phyloP scores from a whole-genome alignment of 1,284 basidiomycete genomes.

The Pseudozyma tsukubaensis region DNA sequence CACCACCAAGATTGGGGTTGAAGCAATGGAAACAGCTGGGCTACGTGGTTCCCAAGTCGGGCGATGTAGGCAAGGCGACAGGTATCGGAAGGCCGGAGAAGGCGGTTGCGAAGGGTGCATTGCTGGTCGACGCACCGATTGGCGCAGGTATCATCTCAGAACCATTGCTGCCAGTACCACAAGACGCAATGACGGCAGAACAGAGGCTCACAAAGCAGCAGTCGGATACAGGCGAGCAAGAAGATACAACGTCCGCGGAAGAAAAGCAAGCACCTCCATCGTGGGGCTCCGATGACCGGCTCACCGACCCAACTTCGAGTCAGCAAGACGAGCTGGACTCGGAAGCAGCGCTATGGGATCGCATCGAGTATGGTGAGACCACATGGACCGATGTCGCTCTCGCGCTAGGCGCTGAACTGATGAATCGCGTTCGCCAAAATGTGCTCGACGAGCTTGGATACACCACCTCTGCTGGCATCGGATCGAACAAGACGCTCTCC shows the following conservation, averaged over 20 bases:
- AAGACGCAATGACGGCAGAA: conserved; percentile 1
- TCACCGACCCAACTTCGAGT: conserved; percentile 40
- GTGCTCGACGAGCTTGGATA: conserved; percentile 84
- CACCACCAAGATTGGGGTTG: conserved; percentile 74
- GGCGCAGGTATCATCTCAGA: conserved; percentile 37
- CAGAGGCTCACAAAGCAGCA: conserved; percentile 19
- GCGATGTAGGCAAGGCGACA: conserved; percentile 65
- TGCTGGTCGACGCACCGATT: conserved; percentile 48
- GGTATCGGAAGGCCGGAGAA: conserved; percentile 56
- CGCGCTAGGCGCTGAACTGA: conserved; percentile 87
- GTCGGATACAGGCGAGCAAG: conserved; percentile 40
- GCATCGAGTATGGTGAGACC: conserved; percentile 49
- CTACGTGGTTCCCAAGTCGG: conserved; percentile 77
- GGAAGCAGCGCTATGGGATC: conserved; percentile 44
- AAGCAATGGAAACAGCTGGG: conserved; percentile 78
- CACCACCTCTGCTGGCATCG: conserved; percentile 94
- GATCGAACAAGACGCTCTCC: conserved; percentile 91
- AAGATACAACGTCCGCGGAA: conserved; percentile 42
- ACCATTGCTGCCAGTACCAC: conserved; percentile 14
- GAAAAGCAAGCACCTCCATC: conserved; percentile 30
- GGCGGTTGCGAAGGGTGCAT: conserved; percentile 38
- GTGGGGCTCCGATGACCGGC: conserved; percentile 33
- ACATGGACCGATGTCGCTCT: conserved; percentile 95
- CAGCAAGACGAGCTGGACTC: conserved; percentile 45
- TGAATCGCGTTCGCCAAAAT: conserved; percentile 79